Percentiles rank a stretch among this genome's conserved stretches.
Conservation (phyloP, 139 green algal species). For the Picochlorum sp. region DNA sequence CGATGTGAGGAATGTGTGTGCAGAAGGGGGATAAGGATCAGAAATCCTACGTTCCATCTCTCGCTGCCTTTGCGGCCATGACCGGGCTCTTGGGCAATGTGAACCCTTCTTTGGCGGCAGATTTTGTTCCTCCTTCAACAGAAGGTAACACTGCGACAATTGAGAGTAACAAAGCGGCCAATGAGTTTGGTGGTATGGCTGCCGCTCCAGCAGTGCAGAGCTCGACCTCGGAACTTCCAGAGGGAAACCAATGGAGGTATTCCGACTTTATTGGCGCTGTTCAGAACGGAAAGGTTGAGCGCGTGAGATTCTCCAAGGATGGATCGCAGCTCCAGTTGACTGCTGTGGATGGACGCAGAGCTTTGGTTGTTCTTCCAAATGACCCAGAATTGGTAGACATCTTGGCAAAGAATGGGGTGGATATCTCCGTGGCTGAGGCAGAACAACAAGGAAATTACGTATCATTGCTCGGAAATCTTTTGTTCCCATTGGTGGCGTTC, state of each 20-base stretch:
- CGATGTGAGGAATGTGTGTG: neutral
- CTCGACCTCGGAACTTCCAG: constrained; percentile 63
- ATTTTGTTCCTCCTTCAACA: constrained; percentile 38
- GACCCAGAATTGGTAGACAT: constrained; percentile 89
- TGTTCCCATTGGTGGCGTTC: constrained; percentile 98
- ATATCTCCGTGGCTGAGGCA: constrained; percentile 86
- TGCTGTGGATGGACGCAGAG: constrained; percentile 59
- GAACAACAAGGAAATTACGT: constrained; percentile 89
- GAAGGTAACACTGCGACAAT: constrained; percentile 19
- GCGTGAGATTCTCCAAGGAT: constrained; percentile 97
- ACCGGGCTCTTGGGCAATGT: neutral
- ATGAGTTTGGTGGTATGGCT: constrained; percentile 20
- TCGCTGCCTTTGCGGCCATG: neutral
- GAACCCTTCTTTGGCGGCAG: constrained; percentile 31
- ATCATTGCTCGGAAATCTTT: constrained; percentile 92
- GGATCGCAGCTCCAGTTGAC: constrained; percentile 73
- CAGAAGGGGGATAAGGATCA: neutral
- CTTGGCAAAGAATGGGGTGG: constrained; percentile 80
- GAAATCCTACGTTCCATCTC: neutral
- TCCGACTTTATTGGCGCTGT: constrained; percentile 95
- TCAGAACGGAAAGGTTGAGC: constrained; percentile 84
- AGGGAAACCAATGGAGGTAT: constrained; percentile 97
- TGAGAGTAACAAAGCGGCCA: constrained; percentile 17
- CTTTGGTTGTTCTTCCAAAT: constrained; percentile 72
- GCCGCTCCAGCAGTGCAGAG: constrained; percentile 36